phyloP scores from a whole-genome alignment of 495 filamentous ascomycete species.

The Bryoglossum gracile region DNA sequence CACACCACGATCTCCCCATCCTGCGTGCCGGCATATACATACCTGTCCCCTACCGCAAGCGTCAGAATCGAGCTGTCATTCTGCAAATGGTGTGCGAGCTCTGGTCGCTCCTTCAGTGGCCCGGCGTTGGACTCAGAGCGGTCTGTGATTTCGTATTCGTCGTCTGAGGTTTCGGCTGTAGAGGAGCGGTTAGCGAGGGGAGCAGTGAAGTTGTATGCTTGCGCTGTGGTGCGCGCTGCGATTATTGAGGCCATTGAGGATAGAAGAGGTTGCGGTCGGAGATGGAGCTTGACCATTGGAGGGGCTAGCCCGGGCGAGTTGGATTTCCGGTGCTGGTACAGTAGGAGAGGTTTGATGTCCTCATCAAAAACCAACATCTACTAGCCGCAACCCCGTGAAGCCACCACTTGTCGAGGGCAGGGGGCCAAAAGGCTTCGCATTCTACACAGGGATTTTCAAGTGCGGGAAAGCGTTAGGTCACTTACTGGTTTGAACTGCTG shows the following conservation, averaged over 20 bases:
- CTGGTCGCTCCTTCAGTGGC: constrained; percentile 34
- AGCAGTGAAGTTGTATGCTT: constrained; percentile 5
- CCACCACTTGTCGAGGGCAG: too few species aligned
- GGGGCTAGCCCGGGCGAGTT: not conserved
- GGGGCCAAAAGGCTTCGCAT: too few species aligned
- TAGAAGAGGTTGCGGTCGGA: too few species aligned
- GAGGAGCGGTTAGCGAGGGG: constrained; percentile 14
- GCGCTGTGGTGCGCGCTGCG: constrained; percentile 9
- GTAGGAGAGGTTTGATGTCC: not conserved
- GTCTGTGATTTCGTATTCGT: constrained; percentile 17
- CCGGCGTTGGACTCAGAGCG: constrained; percentile 3
- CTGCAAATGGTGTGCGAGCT: constrained; percentile 59
- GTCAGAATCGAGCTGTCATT: constrained; percentile 68
- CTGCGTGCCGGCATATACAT: constrained; percentile 85
- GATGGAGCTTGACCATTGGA: too few species aligned
- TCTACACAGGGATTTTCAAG: not conserved
- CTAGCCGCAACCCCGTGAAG: not conserved
- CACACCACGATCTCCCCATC: constrained; percentile 88
- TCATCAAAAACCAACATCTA: not conserved
- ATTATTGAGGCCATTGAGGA: constrained; percentile 23
- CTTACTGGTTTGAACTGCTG: not conserved
- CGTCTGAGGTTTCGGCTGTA: constrained; percentile 20
- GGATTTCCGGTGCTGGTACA: not conserved
- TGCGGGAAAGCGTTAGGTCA: not conserved
- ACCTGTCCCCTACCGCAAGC: constrained; percentile 51